Percentiles rank a stretch among this genome's conserved stretches.
Evolutionary conservation across 306 rosid genomes (phyloP).

Genomic region (Chamaecrista fasciculata): DNA sequence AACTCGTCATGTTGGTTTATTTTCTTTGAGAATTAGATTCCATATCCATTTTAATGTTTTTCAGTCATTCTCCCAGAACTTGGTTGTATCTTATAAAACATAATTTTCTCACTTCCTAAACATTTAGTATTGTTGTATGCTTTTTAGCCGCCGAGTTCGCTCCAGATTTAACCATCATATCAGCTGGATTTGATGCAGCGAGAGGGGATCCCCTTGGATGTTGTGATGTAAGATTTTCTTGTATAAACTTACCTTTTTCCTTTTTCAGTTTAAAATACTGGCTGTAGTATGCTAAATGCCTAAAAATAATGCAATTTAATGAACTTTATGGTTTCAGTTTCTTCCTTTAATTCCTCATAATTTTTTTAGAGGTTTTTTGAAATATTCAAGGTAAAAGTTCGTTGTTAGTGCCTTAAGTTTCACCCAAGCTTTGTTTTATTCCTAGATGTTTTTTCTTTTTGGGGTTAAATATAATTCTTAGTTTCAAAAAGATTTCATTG

Average conservation of each 20-base stretch:
- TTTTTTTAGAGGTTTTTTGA: too few relatives aligned
- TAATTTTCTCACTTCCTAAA: slow-evolving; percentile 14
- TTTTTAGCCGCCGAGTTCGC: slow-evolving; percentile 82
- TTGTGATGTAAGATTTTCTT: slow-evolving; percentile 72
- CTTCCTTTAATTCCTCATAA: too few relatives aligned
- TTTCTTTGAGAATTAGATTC: too few relatives aligned
- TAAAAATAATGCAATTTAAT: too few relatives aligned
- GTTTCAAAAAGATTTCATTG: too few relatives aligned
- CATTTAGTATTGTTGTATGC: slow-evolving; percentile 18
- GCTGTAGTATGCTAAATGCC: slow-evolving; percentile 18
- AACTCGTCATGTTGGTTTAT: not conserved
- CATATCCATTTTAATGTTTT: not conserved
- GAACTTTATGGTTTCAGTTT: slow-evolving; percentile 2
- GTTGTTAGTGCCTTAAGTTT: too few relatives aligned
- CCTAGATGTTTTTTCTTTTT: too few relatives aligned
- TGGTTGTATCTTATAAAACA: slow-evolving; percentile 1
- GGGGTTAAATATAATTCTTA: too few relatives aligned
- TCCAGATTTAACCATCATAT: slow-evolving; percentile 90
- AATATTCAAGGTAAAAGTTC: too few relatives aligned
- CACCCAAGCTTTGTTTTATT: too few relatives aligned
- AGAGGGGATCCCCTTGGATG: slow-evolving; percentile 97
- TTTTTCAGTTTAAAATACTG: not conserved
- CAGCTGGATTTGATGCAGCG: slow-evolving; percentile 99
- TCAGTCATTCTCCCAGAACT: not conserved
- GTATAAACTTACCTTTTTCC: slow-evolving; percentile 2